Conservation (phyloP, 2,329 filamentous ascomycete genomes). For the Sarocladium oryzae region DNA sequence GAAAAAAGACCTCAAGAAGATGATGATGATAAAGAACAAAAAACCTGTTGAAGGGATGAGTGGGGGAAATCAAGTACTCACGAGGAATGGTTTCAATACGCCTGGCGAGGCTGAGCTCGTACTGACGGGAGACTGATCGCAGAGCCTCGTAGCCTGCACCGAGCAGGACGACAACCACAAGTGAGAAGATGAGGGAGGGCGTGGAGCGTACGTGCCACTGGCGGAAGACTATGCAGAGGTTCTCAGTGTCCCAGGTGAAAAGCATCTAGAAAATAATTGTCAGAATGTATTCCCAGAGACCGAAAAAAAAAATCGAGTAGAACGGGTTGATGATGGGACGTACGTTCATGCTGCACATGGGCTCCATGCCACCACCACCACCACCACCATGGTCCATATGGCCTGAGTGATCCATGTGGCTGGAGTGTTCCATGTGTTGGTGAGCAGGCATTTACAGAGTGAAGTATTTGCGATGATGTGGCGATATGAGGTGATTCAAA, state of each 20-base stretch:
- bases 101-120: slow-evolving; percentile 55
- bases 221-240: slow-evolving; percentile 94
- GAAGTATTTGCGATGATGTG: slow-evolving; percentile 8
- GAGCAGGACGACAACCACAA: slow-evolving; percentile 74
- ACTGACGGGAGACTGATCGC: slow-evolving; percentile 67
- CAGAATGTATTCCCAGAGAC: neutral
- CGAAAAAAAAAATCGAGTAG: neutral
- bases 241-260: slow-evolving; percentile 89
- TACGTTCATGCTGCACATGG: slow-evolving; percentile 88
- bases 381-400: slow-evolving; percentile 56
- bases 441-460: slow-evolving; percentile 32
- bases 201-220: slow-evolving; percentile 80
- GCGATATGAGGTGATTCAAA: neutral
- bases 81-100: slow-evolving; percentile 44
- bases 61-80: slow-evolving; percentile 30
- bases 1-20: too few species aligned
- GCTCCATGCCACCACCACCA: slow-evolving; percentile 52
- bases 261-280: slow-evolving; percentile 64
- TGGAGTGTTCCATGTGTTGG: slow-evolving; percentile 33
- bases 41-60: neutral
- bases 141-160: slow-evolving; percentile 91
- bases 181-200: slow-evolving; percentile 69
- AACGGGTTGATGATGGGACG: slow-evolving; percentile 22
- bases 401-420: slow-evolving; percentile 39
- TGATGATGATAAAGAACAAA: too few species aligned